Percentiles rank a stretch among this genome's conserved stretches.
Evolutionary conservation across 1,139 yeast species (phyloP).

Genomic region (Saccharomyces hybrid): DNA sequence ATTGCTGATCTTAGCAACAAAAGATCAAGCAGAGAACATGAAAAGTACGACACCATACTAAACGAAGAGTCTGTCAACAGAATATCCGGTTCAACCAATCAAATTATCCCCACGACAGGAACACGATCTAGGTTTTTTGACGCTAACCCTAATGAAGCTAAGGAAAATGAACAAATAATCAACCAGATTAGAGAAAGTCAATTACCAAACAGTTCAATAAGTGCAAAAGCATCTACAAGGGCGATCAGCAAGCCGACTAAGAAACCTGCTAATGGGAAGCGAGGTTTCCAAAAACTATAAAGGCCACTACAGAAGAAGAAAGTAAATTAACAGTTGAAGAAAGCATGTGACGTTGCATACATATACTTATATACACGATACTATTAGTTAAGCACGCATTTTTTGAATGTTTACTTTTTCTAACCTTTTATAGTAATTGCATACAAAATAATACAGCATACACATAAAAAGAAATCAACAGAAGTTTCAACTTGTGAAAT

Average conservation of each 20-base stretch:
- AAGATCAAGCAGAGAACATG: slow-evolving; percentile 8
- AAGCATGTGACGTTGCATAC: neutral
- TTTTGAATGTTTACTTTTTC: neutral
- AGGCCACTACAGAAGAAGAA: slow-evolving; percentile 6
- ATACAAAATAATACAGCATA: neutral
- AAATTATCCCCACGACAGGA: slow-evolving; percentile 3
- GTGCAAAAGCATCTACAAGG: neutral
- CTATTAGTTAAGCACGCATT: neutral
- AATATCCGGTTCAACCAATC: neutral
- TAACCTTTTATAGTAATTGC: neutral
- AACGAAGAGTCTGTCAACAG: slow-evolving; percentile 10
- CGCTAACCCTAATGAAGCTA: slow-evolving; percentile 8
- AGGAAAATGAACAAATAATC: slow-evolving; percentile 15
- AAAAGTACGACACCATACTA: slow-evolving; percentile 8
- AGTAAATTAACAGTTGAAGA: neutral
- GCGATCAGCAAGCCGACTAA: slow-evolving; percentile 2
- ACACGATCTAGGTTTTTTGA: slow-evolving; percentile 18
- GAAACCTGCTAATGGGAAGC: slow-evolving; percentile 3
- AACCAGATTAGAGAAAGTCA: slow-evolving; percentile 17
- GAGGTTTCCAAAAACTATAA: slow-evolving; percentile 8
- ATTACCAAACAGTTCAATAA: neutral
- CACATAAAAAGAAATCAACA: neutral
- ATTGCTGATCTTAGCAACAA: slow-evolving; percentile 37
- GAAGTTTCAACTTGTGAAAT: neutral
- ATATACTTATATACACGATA: neutral